Evolutionary conservation across 805 yeast genomes (phyloP).

Genomic region (Cyberlindnera maritima): DNA sequence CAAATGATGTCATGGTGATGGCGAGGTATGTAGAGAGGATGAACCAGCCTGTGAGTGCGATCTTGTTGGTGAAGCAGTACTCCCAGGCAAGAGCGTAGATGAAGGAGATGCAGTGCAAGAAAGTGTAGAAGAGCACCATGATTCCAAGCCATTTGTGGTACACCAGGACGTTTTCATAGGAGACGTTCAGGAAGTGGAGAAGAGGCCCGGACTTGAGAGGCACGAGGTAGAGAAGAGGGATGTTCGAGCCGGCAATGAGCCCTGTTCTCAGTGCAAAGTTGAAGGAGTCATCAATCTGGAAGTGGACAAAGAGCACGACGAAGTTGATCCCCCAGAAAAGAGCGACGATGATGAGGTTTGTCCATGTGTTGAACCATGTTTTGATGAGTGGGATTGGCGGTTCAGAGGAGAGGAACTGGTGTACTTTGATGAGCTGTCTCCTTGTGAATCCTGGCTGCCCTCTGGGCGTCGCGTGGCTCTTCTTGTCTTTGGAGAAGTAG

Average conservation of each 20-base stretch:
- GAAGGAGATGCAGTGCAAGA: slow-evolving; percentile 20
- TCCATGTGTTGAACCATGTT: slow-evolving; percentile 17
- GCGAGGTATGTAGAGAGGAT: slow-evolving; percentile 12
- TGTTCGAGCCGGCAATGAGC: slow-evolving; percentile 25
- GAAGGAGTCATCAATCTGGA: slow-evolving; percentile 25
- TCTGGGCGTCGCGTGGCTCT: not conserved
- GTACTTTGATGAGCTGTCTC: slow-evolving; percentile 4
- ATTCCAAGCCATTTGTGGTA: slow-evolving; percentile 27
- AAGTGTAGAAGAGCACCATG: slow-evolving; percentile 18
- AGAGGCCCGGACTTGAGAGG: slow-evolving; percentile 28
- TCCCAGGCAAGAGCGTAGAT: slow-evolving; percentile 22
- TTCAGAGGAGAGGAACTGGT: slow-evolving; percentile 8
- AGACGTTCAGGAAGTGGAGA: slow-evolving; percentile 15
- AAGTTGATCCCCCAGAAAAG: slow-evolving; percentile 17
- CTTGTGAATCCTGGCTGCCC: not conserved
- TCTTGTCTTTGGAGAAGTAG: not conserved
- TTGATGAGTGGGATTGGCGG: slow-evolving; percentile 6
- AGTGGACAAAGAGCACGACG: slow-evolving; percentile 13
- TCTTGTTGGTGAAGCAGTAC: slow-evolving; percentile 10
- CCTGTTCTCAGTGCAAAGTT: slow-evolving; percentile 27
- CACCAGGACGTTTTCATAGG: slow-evolving; percentile 25
- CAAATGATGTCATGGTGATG: slow-evolving; percentile 15
- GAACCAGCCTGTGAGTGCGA: slow-evolving; percentile 19
- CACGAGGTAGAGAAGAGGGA: slow-evolving; percentile 27
- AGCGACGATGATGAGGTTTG: slow-evolving; percentile 13